Percentiles rank a stretch among this genome's conserved stretches.
Conservation (phyloP, 108 stramenopile genomes). For the Pseudonitzschia delicatissima region DNA sequence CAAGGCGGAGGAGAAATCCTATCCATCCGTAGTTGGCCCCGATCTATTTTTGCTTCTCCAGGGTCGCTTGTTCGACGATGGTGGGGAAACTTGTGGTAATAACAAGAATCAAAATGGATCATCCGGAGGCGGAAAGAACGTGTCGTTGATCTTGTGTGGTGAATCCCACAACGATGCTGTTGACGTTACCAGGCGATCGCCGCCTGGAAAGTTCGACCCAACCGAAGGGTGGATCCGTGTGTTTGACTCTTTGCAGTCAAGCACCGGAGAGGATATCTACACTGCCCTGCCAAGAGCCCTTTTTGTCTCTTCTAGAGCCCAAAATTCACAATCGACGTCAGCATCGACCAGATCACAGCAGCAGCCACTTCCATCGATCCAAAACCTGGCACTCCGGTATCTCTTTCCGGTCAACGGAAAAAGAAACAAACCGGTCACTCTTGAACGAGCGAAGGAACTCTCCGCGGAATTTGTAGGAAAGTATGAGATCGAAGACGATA, state of each 20-base stretch:
- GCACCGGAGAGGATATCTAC: neutral
- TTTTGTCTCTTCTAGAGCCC: neutral
- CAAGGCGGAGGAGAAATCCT: neutral
- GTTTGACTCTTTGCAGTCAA: neutral
- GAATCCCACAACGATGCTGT: slow-evolving; percentile 43
- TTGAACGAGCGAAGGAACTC: slow-evolving; percentile 39
- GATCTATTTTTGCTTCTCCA: slow-evolving; percentile 9
- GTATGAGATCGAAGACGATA: slow-evolving; percentile 12
- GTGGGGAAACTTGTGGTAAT: neutral
- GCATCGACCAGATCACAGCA: slow-evolving; percentile 8
- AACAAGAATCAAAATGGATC: neutral
- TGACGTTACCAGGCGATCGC: slow-evolving; percentile 26
- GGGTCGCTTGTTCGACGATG: neutral
- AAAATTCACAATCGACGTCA: neutral
- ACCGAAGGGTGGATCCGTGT: slow-evolving; percentile 21
- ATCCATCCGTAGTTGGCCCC: neutral
- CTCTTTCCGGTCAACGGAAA: slow-evolving; percentile 37
- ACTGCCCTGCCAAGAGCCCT: neutral
- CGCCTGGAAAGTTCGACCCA: slow-evolving; percentile 11
- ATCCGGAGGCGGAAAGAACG: slow-evolving; percentile 11
- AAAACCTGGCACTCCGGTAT: neutral
- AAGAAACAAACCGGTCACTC: slow-evolving; percentile 16
- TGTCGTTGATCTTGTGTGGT: slow-evolving; percentile 35
- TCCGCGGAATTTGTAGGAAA: slow-evolving; percentile 18
- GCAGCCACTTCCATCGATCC: slow-evolving; percentile 4